These are phyloP conservation scores for Torulaspora maleeae DNA, from an alignment of 805 yeast species.

Conservation along the genomic window DNA sequence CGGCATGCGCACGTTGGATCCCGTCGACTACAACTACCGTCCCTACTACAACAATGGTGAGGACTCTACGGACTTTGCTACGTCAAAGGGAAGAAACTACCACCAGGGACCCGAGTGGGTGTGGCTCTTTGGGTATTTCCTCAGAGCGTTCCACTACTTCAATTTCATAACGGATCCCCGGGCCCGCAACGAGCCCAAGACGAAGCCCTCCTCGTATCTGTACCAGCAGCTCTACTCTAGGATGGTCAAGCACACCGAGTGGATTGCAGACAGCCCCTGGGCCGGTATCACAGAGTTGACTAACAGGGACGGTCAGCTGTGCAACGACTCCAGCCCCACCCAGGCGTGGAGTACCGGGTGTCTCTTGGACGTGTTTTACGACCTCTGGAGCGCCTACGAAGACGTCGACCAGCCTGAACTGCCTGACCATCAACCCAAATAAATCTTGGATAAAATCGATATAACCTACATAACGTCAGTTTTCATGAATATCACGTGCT, in stretches of 20 bases:
- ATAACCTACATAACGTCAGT: neutral
- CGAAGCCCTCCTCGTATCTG: conserved; percentile 46
- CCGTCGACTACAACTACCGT: conserved; percentile 84
- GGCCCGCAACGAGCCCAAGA: conserved; percentile 32
- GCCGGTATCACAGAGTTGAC: conserved; percentile 92
- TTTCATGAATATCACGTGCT: neutral
- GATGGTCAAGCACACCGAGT: conserved; percentile 57
- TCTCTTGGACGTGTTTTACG: conserved; percentile 71
- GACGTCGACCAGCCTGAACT: neutral
- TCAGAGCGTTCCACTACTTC: conserved; percentile 67
- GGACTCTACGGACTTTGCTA: conserved; percentile 82
- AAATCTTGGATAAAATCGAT: neutral
- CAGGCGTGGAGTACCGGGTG: conserved; percentile 97
- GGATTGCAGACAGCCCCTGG: conserved; percentile 81
- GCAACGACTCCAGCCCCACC: conserved; percentile 87
- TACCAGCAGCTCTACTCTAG: conserved; percentile 57
- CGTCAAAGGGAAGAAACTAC: conserved; percentile 92
- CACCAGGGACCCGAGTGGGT: conserved; percentile 99
- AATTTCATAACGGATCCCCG: conserved; percentile 40
- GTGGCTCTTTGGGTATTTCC: conserved; percentile 83
- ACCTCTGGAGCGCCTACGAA: conserved; percentile 42
- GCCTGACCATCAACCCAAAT: neutral
- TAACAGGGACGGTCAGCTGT: conserved; percentile 75
- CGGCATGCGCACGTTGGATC: conserved; percentile 90
- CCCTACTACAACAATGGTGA: conserved; percentile 81